These are phyloP conservation scores for Rhododendron ferrugineum DNA, from an alignment of 148 eudicot species.

Conservation along the genomic window DNA sequence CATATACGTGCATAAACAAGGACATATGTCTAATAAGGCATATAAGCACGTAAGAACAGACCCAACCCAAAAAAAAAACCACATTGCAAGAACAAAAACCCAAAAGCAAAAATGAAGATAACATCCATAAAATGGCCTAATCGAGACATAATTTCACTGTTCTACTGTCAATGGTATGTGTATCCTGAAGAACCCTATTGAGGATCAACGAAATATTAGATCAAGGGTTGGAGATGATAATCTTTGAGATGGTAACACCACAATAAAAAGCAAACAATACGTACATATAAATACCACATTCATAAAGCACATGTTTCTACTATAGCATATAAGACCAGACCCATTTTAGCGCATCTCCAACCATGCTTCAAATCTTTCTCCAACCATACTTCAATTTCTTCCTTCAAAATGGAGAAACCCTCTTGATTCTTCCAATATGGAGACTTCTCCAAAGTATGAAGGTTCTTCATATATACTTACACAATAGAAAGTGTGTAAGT, in stretches of 20 bases:
- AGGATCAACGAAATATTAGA: no score
- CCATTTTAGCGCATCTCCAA: background rate
- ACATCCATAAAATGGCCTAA: background rate
- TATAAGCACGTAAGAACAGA: background rate
- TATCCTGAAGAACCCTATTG: background rate
- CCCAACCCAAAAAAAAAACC: background rate
- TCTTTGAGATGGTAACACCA: no score
- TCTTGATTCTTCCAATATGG: no score
- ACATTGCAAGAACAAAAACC: background rate
- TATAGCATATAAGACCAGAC: background rate
- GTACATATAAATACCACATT: no score
- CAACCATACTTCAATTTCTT: no score
- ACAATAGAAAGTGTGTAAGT: no score
- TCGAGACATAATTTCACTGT: background rate
- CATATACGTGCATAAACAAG: background rate
- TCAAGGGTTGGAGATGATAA: no score
- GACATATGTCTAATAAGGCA: background rate
- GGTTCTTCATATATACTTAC: no score
- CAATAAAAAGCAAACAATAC: no score
- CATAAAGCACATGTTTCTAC: background rate
- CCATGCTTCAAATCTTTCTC: no score
- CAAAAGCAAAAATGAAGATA: background rate
- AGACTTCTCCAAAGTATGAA: no score
- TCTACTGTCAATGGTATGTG: background rate
- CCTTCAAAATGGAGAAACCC: no score